Conservation (phyloP, 208 protist genomes). For the Balamuthia mandrillaris region DNA sequence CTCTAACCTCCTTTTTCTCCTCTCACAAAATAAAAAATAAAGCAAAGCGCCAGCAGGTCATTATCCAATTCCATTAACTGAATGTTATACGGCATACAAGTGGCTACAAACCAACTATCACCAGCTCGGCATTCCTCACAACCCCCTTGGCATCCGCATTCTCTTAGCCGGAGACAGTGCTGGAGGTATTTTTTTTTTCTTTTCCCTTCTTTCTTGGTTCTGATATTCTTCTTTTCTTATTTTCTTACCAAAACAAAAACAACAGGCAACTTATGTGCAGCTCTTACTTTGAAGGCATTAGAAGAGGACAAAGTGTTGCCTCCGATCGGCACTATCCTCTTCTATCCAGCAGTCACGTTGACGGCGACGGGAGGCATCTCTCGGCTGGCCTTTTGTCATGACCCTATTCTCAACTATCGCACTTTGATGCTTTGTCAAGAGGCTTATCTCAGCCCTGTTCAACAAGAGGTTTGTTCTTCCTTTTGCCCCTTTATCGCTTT, state of each 20-base stretch:
- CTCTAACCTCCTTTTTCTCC: too few species aligned
- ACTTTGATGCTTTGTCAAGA: neutral
- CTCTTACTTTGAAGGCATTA: too few species aligned
- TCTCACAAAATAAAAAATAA: neutral
- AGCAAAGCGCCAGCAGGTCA: neutral
- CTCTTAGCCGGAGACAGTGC: too few species aligned
- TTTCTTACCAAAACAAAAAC: neutral
- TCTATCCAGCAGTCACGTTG: neutral
- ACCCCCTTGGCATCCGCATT: too few species aligned
- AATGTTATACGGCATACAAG: neutral
- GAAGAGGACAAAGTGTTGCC: too few species aligned
- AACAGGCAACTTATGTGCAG: neutral
- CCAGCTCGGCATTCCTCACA: neutral
- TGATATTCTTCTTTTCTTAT: too few species aligned
- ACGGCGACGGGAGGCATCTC: neutral
- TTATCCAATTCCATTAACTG: neutral
- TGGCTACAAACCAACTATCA: neutral
- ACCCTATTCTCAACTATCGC: constrained; percentile 1
- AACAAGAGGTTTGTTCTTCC: neutral
- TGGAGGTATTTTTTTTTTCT: too few species aligned
- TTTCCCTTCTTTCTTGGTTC: too few species aligned
- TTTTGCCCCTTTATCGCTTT: neutral
- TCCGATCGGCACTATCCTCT: neutral
- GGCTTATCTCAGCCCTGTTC: neutral
- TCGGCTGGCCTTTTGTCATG: neutral